Evolutionary conservation across 2,329 filamentous ascomycete species (phyloP), one percentile per base, ranked within the genome.

Genomic region (Fusarium subtropicale): DNA sequence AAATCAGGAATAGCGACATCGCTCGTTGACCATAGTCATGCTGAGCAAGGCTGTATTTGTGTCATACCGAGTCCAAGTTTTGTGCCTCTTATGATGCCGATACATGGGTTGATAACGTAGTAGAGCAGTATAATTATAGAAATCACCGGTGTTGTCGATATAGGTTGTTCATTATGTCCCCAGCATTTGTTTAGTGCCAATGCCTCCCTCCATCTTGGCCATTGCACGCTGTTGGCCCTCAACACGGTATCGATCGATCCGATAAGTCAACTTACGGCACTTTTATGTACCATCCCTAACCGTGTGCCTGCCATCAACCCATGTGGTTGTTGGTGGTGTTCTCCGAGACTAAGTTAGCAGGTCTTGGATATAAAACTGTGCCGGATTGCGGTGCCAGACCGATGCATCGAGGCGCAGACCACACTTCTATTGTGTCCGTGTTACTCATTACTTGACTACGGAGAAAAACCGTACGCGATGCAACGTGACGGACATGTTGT

Each of bases 311-410:
- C 30, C 44, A 47, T 20, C 16, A 36, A 24, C 38, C 42, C 22
- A 42, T 54, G 30, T 24, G 33, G 36, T 26, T 48, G 56, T 69
- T 66, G 60, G 53, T 66, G 56, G 47, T 34, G 34, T 52, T 38
- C 38, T 54, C 44, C 36, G 51, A 56, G 24, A 26, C 33, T 52
- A 53, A 57, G 42, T 57, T 63, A 24, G 26, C 59, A 39, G 53
- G 47, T 57, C 30, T 53, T 42, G 36, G 58, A 48, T 59, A 28
- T 55, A 56, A 42, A 39, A 16, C 20, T 56, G 22, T 22, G 24
- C 30, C 50, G 38, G 24, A 42, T 39, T 39, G 20, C 38, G 45
- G n/a, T 46, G 15, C 11, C 18, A 39, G 10, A 11, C 48, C 18
- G 22, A n/a, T 15, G 18, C 11, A 38, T 30, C 26, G 41, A 36